Evolutionary conservation across 305 asterid species (phyloP), one percentile per base, ranked within the genome.

Genomic region (Solanum hybrid): DNA sequence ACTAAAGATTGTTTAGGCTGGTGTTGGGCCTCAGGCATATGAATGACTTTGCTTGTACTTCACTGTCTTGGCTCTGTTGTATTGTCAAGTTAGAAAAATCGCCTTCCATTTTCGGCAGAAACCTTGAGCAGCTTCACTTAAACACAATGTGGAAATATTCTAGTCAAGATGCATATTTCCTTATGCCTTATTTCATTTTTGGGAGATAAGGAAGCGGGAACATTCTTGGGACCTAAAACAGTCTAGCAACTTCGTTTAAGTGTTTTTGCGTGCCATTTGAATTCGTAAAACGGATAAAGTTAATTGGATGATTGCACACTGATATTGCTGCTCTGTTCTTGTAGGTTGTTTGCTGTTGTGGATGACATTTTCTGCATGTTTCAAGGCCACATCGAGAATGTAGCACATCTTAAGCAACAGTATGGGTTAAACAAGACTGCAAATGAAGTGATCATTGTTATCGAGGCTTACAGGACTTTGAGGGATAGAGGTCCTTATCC

Each of bases 401-500:
- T 96, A 32, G 96, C 97, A 0, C 95, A 92, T 90, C 99, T 96
- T 13, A 97, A 95, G 94, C 98, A 95, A 96, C 99, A 96, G 89
- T 97, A 97, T 65, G 98, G 98, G 68, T 89, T 97, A 90, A 95
- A 90, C 95, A 96, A 96, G 32, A 36, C 85, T n/a, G 98, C 98
- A 13, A 97, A 95, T 75, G 99, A 97, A 92, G 98, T 94, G 34
- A 95, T 94, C 92, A 94, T 96, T 87, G 94, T 95, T 10, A 95
- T 97, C 11, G 99, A 97, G 93, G 98, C 99, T 65, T 97, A 95
- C 93, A 89, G 99, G 90, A 95, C 96, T 29, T 92, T 97, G 95
- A 95, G 99, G 93, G 99, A 97, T 86, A 91, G 99, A 93, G 98
- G 99, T 89, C 99, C 98, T 79, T 97, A 95, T 76, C 99, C 99